phyloP scores from a whole-genome alignment of 2,329 filamentous ascomycete species.

The Monilinia polystroma region DNA sequence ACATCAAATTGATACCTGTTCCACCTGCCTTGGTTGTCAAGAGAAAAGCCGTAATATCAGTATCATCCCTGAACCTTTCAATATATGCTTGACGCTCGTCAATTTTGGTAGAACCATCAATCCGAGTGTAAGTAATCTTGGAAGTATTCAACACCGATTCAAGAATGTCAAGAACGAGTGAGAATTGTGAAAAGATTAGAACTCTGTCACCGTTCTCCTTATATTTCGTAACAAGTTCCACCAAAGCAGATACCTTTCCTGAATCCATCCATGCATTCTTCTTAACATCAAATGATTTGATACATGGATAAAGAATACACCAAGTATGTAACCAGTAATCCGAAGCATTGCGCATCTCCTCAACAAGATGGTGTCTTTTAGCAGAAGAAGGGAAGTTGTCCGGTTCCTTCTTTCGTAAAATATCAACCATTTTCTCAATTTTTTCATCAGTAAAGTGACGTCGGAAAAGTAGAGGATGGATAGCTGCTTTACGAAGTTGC shows the following conservation, averaged over 20 bases:
- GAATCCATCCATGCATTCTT: conserved; percentile 58
- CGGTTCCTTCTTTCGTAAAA: conserved; percentile 68
- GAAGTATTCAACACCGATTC: conserved; percentile 75
- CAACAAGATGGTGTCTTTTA: conserved; percentile 52
- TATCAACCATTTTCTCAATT: conserved; percentile 73
- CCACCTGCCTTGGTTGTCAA: conserved; percentile 91
- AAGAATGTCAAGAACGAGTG: conserved; percentile 85
- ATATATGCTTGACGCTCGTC: conserved; percentile 82
- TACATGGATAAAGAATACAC: conserved; percentile 58
- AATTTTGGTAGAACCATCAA: conserved; percentile 83
- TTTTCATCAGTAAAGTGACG: conserved; percentile 73
- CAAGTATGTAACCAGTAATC: conserved; percentile 66
- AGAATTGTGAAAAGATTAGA: conserved; percentile 92
- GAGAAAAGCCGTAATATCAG: conserved; percentile 82
- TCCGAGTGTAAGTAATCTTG: conserved; percentile 74
- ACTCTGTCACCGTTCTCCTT: conserved; percentile 79
- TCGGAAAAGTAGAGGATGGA: conserved; percentile 86
- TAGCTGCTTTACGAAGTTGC: conserved; percentile 86
- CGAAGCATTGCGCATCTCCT: conserved; percentile 57
- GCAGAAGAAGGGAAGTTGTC: conserved; percentile 51
- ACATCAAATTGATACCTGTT: conserved; percentile 94
- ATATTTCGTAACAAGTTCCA: conserved; percentile 71
- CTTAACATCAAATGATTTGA: conserved; percentile 56
- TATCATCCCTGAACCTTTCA: conserved; percentile 77
- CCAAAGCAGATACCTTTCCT: conserved; percentile 82